Evolutionary conservation across 768 basidiomycete genomes (phyloP).

Genomic region (Lepiota venenata): DNA sequence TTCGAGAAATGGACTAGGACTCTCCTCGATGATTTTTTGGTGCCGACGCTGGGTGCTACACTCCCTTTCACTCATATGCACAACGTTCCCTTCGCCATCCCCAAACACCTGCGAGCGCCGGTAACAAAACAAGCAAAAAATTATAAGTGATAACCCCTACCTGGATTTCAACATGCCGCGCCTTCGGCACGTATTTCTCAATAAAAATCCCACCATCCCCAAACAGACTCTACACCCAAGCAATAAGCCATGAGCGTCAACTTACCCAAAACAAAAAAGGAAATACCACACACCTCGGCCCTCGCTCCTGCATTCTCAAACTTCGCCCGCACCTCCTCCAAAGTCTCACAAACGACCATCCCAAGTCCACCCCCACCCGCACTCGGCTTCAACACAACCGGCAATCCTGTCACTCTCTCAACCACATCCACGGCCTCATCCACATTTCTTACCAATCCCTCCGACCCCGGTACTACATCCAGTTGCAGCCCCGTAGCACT

Average conservation of each 20-base stretch:
- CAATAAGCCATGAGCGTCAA: not conserved
- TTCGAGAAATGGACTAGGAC: slow-evolving; percentile 56
- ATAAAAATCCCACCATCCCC: slow-evolving; percentile 49
- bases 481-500: slow-evolving; percentile 35
- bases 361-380: slow-evolving; percentile 73
- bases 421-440: slow-evolving; percentile 41
- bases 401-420: slow-evolving; percentile 41
- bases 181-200: slow-evolving; percentile 53
- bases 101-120: slow-evolving; percentile 52
- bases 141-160: slow-evolving; percentile 23
- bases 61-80: slow-evolving; percentile 69
- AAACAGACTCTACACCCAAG: slow-evolving; percentile 39
- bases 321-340: slow-evolving; percentile 30
- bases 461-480: slow-evolving; percentile 54
- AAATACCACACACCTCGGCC: slow-evolving; percentile 36
- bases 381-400: slow-evolving; percentile 65
- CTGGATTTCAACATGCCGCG: slow-evolving; percentile 67
- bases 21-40: slow-evolving; percentile 74
- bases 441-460: slow-evolving; percentile 37
- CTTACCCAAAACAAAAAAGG: not conserved
- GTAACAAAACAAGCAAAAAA: not conserved
- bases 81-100: slow-evolving; percentile 52
- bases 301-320: slow-evolving; percentile 36
- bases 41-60: slow-evolving; percentile 67
- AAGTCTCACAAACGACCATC: slow-evolving; percentile 47